Base-by-base conservation (phyloP, 108 stramenopile species). In the Fragilariopsis cylindrus region DNA sequence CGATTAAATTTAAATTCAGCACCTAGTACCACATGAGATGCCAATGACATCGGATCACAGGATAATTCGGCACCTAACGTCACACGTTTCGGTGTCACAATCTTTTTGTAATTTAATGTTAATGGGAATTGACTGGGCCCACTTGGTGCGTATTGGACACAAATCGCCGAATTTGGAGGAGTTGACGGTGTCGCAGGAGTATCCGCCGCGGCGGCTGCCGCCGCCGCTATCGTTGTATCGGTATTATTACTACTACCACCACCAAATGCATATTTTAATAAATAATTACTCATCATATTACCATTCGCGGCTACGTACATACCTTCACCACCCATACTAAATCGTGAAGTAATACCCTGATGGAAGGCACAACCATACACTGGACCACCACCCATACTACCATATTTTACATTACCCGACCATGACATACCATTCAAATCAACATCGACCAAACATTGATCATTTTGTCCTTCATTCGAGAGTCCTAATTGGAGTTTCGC, bases 321-420 rank as follows among this genome's bases (percentile, higher is more conserved):
- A 18, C 90, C 94, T 65, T 96, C 94, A 3, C 89, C 89, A 8
- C 94, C 94, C 86, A 96, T 78, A 53, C 76, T 78, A 19, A 92
- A 70, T 16, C 71, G 60, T 0, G 86, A 79, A 1, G 90, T 89
- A 48, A 96, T 80, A 7, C 83, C 76, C 71, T 96, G 94, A 57
- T 85, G 84, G 79, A 90, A 96, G 70, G 92, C 89, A 64, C 79
- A 79, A 9, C 92, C 92, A 69, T 80, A 89, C 12, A 89, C 85
- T 44, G 82, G 74, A 11, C 90, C 94, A 48, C 94, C 94, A 6
- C 84, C 90, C 88, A 96, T 92, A 64, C 85, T 86, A 12, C 94
- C 94, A 74, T 93, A 96, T 73, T 93, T 93, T 18, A 96, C 67
- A 72, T 96, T 92, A 50, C 79, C 92, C 15, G 85, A 84, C 94